Evolutionary conservation across 1,139 yeast genomes (phyloP).

Genomic region (Debaryomyces robertsiae): DNA sequence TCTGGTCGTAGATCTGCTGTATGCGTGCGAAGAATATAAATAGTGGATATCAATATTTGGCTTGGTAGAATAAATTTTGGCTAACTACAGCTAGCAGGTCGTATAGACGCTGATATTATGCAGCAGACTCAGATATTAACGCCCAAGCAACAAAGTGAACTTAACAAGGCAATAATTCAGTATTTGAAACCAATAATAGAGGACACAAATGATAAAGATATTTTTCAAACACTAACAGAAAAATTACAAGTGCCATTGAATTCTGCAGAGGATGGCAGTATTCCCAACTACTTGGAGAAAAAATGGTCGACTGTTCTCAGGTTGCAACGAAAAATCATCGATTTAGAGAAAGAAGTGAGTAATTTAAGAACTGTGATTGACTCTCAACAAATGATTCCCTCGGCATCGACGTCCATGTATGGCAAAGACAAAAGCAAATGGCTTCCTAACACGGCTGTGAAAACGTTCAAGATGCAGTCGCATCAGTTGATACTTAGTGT

Average conservation of each 20-base stretch:
- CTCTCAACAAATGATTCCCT: conserved; percentile 19
- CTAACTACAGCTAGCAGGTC: no score
- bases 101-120: conserved; percentile 12
- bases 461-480: conserved; percentile 54
- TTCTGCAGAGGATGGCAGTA: conserved; percentile 24
- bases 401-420: conserved; percentile 9
- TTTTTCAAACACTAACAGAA: conserved; percentile 16
- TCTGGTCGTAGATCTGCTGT: neutral
- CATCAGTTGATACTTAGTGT: conserved; percentile 62
- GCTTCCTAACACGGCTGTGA: conserved; percentile 65
- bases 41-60: neutral
- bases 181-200: conserved; percentile 45
- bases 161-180: conserved; percentile 58
- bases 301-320: conserved; percentile 90
- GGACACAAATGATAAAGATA: conserved; percentile 18
- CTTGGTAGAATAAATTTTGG: no score
- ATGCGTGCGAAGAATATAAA: neutral
- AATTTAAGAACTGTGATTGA: conserved; percentile 49
- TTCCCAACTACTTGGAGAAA: conserved; percentile 65
- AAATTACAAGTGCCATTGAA: conserved; percentile 19
- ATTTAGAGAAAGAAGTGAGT: conserved; percentile 48
- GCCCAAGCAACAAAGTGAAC: conserved; percentile 53
- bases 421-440: conserved; percentile 54
- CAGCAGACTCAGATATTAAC: conserved; percentile 38
- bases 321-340: conserved; percentile 73